Evolutionary conservation across 192 early-diverging fungal species (phyloP).

Genomic region (Tieghemiomyces parasiticus): DNA sequence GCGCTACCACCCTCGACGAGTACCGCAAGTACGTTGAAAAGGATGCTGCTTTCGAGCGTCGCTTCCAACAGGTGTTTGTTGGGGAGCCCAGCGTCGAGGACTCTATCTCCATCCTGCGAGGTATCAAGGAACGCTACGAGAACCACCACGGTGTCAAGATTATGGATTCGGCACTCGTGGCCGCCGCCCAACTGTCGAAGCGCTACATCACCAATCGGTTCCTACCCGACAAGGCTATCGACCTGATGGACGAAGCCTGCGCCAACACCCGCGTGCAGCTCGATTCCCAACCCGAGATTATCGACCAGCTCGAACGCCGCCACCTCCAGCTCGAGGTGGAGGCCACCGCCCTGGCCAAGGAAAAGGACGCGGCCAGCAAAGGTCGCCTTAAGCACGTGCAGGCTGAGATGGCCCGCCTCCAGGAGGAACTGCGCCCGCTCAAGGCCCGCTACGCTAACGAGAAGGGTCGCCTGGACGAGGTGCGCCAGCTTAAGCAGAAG

Average conservation of each 20-base stretch:
- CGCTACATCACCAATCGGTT: conserved; percentile 68
- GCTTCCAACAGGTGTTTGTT: conserved; percentile 62
- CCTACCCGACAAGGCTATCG: conserved; percentile 69
- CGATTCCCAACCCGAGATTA: conserved; percentile 91
- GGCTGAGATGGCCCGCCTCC: conserved; percentile 65
- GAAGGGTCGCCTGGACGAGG: conserved; percentile 74
- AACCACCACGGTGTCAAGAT: conserved; percentile 62
- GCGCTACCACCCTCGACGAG: conserved; percentile 90
- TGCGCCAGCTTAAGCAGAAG: conserved; percentile 73
- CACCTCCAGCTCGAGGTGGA: conserved; percentile 92
- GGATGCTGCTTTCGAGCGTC: conserved; percentile 67
- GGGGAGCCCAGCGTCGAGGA: conserved; percentile 57
- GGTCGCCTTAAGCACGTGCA: conserved; percentile 62
- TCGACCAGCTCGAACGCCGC: conserved; percentile 88
- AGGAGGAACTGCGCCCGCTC: conserved; percentile 81
- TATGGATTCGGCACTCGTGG: conserved; percentile 51
- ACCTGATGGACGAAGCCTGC: conserved; percentile 89
- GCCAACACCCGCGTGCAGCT: conserved; percentile 92
- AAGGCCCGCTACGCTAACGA: conserved; percentile 74
- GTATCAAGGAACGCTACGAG: conserved; percentile 62
- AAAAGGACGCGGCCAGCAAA: conserved; percentile 73
- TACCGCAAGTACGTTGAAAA: conserved; percentile 89
- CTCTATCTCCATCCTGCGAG: conserved; percentile 68
- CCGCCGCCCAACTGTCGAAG: conserved; percentile 52
- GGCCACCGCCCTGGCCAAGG: conserved; percentile 81